These are phyloP conservation scores for Aspergillus vadensis DNA, from an alignment of 2,329 filamentous ascomycete genomes.

Conservation along the genomic window DNA sequence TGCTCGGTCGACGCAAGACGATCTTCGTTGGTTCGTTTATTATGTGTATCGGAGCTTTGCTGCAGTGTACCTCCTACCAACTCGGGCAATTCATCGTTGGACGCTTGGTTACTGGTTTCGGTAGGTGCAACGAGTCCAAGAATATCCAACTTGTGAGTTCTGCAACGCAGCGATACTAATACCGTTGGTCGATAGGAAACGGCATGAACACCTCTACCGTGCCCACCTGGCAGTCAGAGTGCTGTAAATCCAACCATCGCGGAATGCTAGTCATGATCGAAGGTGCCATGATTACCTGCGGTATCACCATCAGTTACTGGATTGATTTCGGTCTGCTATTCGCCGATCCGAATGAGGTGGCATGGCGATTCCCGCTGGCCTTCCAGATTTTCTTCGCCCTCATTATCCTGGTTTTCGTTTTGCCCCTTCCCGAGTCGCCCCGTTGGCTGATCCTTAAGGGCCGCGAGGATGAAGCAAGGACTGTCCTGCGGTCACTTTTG, in stretches of 20 bases:
- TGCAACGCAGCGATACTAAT: not conserved
- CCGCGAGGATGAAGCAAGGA: constrained; percentile 53
- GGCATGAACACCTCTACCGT: constrained; percentile 56
- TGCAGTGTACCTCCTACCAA: constrained; percentile 51
- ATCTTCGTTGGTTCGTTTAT: constrained; percentile 53
- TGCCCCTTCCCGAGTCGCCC: constrained; percentile 59
- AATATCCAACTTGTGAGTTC: not conserved
- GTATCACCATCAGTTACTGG: constrained; percentile 55
- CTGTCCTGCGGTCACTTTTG: constrained; percentile 50
- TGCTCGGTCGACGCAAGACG: constrained; percentile 53
- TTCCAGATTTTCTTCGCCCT: constrained; percentile 61
- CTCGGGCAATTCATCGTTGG: constrained; percentile 55
- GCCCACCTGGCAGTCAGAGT: constrained; percentile 56
- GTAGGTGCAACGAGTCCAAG: constrained; percentile 24
- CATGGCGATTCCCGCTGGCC: constrained; percentile 59
- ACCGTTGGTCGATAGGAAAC: constrained; percentile 32
- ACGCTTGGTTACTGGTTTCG: constrained; percentile 55
- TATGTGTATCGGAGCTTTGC: constrained; percentile 53
- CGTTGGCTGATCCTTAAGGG: constrained; percentile 62
- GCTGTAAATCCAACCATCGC: constrained; percentile 53
- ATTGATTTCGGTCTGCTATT: constrained; percentile 57
- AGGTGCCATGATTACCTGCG: constrained; percentile 54
- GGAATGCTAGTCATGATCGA: constrained; percentile 58
- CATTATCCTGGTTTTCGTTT: constrained; percentile 52
- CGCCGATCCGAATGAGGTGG: constrained; percentile 49